Conservation (phyloP, 2,329 filamentous ascomycete species). For the Colletotrichum destructivum region DNA sequence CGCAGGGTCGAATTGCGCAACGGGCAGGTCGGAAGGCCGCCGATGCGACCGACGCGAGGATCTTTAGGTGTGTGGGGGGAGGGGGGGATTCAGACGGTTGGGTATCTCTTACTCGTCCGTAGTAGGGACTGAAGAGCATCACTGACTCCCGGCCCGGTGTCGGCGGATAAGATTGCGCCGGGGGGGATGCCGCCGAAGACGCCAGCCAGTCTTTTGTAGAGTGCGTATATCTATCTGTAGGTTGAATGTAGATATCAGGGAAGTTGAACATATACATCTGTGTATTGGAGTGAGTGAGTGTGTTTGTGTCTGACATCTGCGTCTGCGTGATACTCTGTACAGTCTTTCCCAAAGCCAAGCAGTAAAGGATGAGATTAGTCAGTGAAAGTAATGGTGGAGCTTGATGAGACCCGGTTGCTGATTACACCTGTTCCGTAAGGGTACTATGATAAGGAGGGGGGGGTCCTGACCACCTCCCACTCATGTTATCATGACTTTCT, state of each 20-base stretch:
- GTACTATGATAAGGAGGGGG: no score
- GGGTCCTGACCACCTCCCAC: neutral
- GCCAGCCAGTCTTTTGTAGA: neutral
- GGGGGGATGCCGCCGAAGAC: neutral
- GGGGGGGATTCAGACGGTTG: slow-evolving; percentile 16
- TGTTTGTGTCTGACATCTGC: neutral
- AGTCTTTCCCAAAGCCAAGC: no score
- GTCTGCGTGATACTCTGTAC: no score
- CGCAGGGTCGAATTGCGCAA: slow-evolving; percentile 39
- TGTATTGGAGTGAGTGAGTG: no score
- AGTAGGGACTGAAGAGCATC: neutral
- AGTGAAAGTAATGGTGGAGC: neutral
- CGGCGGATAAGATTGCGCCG: slow-evolving; percentile 2
- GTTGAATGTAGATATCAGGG: no score
- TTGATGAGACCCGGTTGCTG: neutral
- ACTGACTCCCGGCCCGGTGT: slow-evolving; percentile 31
- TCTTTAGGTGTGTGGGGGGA: neutral
- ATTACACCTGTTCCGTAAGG: no score
- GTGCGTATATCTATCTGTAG: no score
- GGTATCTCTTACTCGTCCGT: slow-evolving; percentile 15
- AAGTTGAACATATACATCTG: no score
- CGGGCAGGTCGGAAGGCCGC: slow-evolving; percentile 36
- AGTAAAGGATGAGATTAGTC: neutral
- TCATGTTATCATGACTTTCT: neutral
- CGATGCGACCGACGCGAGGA: slow-evolving; percentile 21